Evolutionary conservation across 768 basidiomycete species (phyloP), one percentile per base, ranked within the genome.

Genomic region (Phaeotremella skinneri): DNA sequence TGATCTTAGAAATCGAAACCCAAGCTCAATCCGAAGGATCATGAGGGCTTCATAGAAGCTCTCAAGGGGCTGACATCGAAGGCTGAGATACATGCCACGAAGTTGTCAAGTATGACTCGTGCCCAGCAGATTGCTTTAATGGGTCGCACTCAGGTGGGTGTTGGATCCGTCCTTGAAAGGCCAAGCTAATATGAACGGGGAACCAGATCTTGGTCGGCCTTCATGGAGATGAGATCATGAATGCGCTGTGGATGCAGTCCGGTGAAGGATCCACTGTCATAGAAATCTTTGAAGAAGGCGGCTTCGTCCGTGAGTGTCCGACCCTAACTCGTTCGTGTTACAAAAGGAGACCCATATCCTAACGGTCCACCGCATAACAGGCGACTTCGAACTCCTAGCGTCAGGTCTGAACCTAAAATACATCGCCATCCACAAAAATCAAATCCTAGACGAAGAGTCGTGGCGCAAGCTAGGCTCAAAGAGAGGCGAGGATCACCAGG

Each of bases 71-170:
- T 76, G 26, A 71, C 71, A 3, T 56, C 60, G 17, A 62, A 62
- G 11, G 75, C 75, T 13, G 75, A 74, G 43, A 69, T 76, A 9
- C 75, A 76, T 49, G 69, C 73, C 13, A 63, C 70, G 17, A 66
- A 61, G 26, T 7, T 73, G 13, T 62, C 63, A 32, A 56, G 60
- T 4, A 71, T 71, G 69, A 66, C 59, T 30, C 63, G 66, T 27
- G 59, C 64, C 0, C 56, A 66, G 43, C 64, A 71, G 43, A 67
- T 73, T 42, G 65, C 62, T n/a, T 32, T 66, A 31, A 64, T 65
- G 58, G 61, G 67, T 13, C 61, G 68, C 16, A 58, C 70, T 3
- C 62, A 71, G 57, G 62, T 76, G 25, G 52, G 70, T 48, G 16
- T 23, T 37, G 25, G 25, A 26, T 29, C 4, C 51, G 9, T 23